Evolutionary conservation across 2,329 filamentous ascomycete genomes (phyloP), one percentile per base, ranked within the genome.

Genomic region (Seiridium unicorne): DNA sequence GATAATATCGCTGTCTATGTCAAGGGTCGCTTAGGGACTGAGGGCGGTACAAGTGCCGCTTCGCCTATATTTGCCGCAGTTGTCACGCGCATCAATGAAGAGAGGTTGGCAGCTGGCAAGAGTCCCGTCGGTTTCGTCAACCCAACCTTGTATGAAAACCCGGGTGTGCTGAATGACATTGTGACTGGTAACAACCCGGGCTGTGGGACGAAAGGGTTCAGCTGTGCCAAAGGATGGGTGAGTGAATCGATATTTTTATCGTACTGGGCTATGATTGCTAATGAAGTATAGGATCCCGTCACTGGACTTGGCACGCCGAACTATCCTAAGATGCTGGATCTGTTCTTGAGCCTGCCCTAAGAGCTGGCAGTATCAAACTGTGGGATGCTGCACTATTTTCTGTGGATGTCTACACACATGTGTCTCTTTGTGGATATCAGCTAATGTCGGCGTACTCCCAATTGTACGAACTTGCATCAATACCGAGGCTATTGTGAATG

Each of bases 51-150:
- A 3, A 81, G 77, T 18, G 83, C 84, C 40, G 81, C 86, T 0
- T 73, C 83, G 0, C 89, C 89, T 0, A 74, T 84, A 0, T 83
- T 85, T 32, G 82, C 84, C 0, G 82, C 79, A 6, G 77, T 90
- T 55, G 75, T 90, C 46, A 77, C 83, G 1, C 78, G 90, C 3
- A 73, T 90, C 60, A 90, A 90, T 64, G 86, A 89, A 65, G 44
- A 58, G 55, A 55, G 35, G 36, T n/a, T 57, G 5, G n/a, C 40
- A 4, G 32, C 44, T 18, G 26, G 55, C 18, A 46, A 57, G 40
- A 35, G 18, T 9, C 10, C 32, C 26, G 40, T 57, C 9, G 44
- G 54, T 8, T 46, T 57, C 42, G 40, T 34, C 36, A 57, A 57
- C 40, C 44, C 31, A 35, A 47, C 44, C 40, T 9, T 46, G 13